Evolutionary conservation across 139 green algal genomes (phyloP).

Genomic region (Picochlorum costavermella): DNA sequence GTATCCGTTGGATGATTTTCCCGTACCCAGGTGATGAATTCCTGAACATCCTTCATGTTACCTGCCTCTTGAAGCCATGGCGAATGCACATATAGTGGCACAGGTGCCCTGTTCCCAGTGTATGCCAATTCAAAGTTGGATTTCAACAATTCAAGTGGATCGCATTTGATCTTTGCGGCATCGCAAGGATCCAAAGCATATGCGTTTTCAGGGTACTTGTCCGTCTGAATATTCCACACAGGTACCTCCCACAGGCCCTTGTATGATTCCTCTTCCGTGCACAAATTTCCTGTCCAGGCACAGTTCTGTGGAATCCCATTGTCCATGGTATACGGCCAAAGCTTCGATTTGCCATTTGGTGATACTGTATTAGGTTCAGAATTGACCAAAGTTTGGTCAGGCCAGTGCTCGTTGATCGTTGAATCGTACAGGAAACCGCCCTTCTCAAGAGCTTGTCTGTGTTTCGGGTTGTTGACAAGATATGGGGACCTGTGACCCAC

Average conservation of each 20-base stretch:
- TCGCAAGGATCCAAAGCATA: constrained; percentile 24
- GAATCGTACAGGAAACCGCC: constrained; percentile 24
- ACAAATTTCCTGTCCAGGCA: constrained; percentile 7
- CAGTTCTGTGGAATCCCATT: constrained; percentile 27
- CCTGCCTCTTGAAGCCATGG: constrained; percentile 12
- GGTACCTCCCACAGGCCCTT: constrained; percentile 13
- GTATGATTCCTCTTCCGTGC: constrained; percentile 3
- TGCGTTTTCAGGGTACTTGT: constrained; percentile 20
- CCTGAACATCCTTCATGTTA: neutral
- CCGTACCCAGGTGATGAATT: constrained; percentile 15
- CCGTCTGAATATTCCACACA: constrained; percentile 22
- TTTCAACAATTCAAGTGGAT: constrained; percentile 17
- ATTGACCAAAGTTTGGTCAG: neutral
- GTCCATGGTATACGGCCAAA: constrained; percentile 30
- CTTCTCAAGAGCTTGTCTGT: constrained; percentile 17
- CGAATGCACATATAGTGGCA: constrained; percentile 24
- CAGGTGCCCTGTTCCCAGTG: constrained; percentile 20
- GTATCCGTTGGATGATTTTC: neutral
- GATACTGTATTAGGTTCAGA: neutral
- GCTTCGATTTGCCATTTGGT: neutral
- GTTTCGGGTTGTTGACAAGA: constrained; percentile 10
- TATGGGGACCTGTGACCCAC: constrained; percentile 18
- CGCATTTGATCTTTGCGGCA: constrained; percentile 8
- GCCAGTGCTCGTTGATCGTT: constrained; percentile 14
- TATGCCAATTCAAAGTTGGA: constrained; percentile 20